Percentiles rank a stretch among this genome's conserved stretches.
These are phyloP conservation scores for Pestalotiopsis fici DNA, from an alignment of 2,329 filamentous ascomycete species.

Conservation along the genomic window DNA sequence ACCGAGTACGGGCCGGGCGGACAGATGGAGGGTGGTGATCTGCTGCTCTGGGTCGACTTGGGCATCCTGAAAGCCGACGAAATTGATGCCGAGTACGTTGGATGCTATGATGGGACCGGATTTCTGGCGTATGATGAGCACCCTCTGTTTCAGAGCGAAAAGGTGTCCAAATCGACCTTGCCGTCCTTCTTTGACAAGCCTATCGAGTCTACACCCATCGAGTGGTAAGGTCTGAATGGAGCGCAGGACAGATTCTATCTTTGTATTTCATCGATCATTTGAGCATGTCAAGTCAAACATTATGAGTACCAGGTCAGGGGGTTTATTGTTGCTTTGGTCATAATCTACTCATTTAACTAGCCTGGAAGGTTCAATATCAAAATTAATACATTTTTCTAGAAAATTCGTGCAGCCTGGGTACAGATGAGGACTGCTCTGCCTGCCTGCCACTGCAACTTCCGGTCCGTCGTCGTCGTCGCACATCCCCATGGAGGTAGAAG, in stretches of 20 bases:
- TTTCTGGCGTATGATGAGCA: not conserved
- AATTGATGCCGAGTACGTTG: slow-evolving; percentile 1
- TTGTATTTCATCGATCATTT: not conserved
- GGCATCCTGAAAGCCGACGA: not conserved
- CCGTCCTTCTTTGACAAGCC: not conserved
- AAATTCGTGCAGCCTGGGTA: too few species aligned
- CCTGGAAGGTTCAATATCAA: too few species aligned
- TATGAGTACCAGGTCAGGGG: not conserved
- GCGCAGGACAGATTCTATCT: not conserved
- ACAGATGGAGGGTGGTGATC: not conserved
- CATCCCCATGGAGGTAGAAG: too few species aligned
- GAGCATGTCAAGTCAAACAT: not conserved
- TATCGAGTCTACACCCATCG: not conserved
- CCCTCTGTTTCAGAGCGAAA: not conserved
- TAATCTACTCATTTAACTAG: too few species aligned
- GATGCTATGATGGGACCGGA: not conserved
- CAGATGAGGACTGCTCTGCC: too few species aligned
- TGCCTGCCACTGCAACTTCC: too few species aligned
- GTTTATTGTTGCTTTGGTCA: not conserved
- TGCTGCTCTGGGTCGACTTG: slow-evolving; percentile 1
- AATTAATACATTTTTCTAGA: too few species aligned
- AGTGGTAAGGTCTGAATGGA: not conserved
- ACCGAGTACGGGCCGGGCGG: not conserved
- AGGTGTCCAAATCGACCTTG: not conserved
- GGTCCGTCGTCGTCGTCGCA: too few species aligned